Conservation (phyloP, 306 rosid species). For the Dryas octopetala region DNA sequence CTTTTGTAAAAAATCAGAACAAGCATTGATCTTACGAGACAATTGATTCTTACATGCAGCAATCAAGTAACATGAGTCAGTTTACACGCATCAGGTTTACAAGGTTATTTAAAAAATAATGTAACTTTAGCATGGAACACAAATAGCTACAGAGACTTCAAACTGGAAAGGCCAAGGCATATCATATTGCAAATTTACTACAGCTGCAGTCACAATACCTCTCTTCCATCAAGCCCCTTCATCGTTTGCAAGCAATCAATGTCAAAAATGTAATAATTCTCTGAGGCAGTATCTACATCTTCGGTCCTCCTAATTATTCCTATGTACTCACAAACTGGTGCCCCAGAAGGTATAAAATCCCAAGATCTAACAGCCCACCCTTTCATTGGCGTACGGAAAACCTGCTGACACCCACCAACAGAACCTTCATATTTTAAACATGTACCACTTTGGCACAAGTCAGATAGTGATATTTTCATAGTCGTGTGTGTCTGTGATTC, state of each 20-base stretch:
- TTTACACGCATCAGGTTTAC: neutral
- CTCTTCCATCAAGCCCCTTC: slow-evolving; percentile 86
- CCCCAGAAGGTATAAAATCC: slow-evolving; percentile 98
- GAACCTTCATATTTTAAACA: slow-evolving; percentile 5
- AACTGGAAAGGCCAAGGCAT: slow-evolving; percentile 1
- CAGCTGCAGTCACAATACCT: slow-evolving; percentile 47
- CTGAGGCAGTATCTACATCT: slow-evolving; percentile 60
- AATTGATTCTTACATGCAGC: neutral
- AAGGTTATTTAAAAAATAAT: neutral
- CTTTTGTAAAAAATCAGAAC: neutral
- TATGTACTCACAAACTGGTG: slow-evolving; percentile 90
- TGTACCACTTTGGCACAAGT: neutral
- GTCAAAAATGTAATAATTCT: slow-evolving; percentile 86
- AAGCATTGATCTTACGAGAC: neutral
- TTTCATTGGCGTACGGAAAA: slow-evolving; percentile 84
- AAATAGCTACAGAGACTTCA: neutral
- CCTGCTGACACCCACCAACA: slow-evolving; percentile 38
- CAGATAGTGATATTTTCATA: neutral
- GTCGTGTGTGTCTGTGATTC: neutral
- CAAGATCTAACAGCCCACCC: slow-evolving; percentile 99
- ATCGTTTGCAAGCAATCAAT: slow-evolving; percentile 93
- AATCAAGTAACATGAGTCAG: neutral
- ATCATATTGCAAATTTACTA: neutral
- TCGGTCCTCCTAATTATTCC: slow-evolving; percentile 76
- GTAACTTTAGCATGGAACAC: neutral